Evolutionary conservation across 805 yeast genomes (phyloP), one percentile per base, ranked within the genome.

Genomic region (Nakazawaea molendinolei): DNA sequence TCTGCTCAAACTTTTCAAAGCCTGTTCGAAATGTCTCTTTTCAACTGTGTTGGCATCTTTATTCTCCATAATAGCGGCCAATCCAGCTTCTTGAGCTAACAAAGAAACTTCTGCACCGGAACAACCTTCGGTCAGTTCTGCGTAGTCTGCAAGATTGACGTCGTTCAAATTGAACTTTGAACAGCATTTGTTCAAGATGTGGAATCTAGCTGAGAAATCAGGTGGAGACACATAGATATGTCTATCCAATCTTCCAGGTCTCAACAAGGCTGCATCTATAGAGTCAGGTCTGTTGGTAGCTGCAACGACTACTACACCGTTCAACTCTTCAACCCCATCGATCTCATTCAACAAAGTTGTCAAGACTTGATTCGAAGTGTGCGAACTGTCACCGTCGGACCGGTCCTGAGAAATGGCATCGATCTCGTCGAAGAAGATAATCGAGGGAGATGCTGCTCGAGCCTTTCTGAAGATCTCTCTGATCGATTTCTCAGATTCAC

Each of bases 61-160:
- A 43, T 83, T 61, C 46, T 86, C 95, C 80, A 86, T 86, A 40
- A 92, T 78, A 0, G 97, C 96, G n/a, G 83, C 75, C 9, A 92
- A 61, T 2, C 98, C 98, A 0, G 97, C 96, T 56, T 90, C 97
- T 55, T 89, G 97, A 49, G 96, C 86, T 15, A 90, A 56, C 15
- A 87, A 67, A 0, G 89, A 95, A 25, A 92, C 85, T 56, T 92
- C 98, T 0, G 97, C 96, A 24, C 99, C 99, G 0, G 97, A 87
- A 51, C 95, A 87, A 1, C 98, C 97, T 0, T 82, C 90, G 0
- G 96, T 84, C 5, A 60, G 49, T 2, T 48, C 56, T 0, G 95
- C 87, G 8, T 86, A 58, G 8, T 54, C 59, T 8, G 10, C 61
- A 17, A 85, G 54, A 13, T 54, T 34, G 1, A 23, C 21, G 16